These are phyloP conservation scores for Aspergillus eucalypticola DNA, from an alignment of 2,329 filamentous ascomycete genomes.

Conservation along the genomic window DNA sequence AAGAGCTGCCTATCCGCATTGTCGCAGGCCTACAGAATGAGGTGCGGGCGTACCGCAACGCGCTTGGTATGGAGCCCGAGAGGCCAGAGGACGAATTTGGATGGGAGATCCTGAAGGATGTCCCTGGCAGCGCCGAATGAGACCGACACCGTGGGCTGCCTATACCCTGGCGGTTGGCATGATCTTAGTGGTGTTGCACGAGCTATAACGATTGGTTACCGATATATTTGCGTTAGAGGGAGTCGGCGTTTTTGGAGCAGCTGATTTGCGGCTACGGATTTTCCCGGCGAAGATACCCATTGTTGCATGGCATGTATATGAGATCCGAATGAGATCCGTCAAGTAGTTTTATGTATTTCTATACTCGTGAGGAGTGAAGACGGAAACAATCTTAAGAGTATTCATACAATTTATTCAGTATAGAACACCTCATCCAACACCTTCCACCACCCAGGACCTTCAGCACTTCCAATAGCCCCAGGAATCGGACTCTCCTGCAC, in stretches of 20 bases:
- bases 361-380: too few species aligned
- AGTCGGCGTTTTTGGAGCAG: slow-evolving; percentile 26
- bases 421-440: slow-evolving; percentile 38
- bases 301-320: slow-evolving; percentile 21
- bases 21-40: slow-evolving; percentile 51
- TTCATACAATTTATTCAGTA: slow-evolving; percentile 21
- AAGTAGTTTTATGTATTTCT: too few species aligned
- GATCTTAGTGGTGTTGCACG: slow-evolving; percentile 18
- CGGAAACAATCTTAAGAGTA: too few species aligned
- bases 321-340: background rate
- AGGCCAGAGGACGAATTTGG: slow-evolving; percentile 52
- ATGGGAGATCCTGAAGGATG: slow-evolving; percentile 50
- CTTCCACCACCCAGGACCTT: slow-evolving; percentile 41
- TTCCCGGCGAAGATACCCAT: slow-evolving; percentile 29
- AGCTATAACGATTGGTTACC: slow-evolving; percentile 24
- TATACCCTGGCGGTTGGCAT: slow-evolving; percentile 11
- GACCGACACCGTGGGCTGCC: background rate
- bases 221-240: slow-evolving; percentile 12
- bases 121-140: slow-evolving; percentile 38
- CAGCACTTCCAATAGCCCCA: slow-evolving; percentile 34
- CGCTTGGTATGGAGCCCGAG: slow-evolving; percentile 51
- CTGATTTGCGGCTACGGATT: slow-evolving; percentile 18
- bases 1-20: slow-evolving; percentile 46
- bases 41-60: slow-evolving; percentile 50
- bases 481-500: slow-evolving; percentile 34